A percentile compares a stretch with the other conserved stretches of the same genome.
These are phyloP conservation scores for Grammothele lineata DNA, from an alignment of 768 basidiomycete species.

Conservation along the genomic window DNA sequence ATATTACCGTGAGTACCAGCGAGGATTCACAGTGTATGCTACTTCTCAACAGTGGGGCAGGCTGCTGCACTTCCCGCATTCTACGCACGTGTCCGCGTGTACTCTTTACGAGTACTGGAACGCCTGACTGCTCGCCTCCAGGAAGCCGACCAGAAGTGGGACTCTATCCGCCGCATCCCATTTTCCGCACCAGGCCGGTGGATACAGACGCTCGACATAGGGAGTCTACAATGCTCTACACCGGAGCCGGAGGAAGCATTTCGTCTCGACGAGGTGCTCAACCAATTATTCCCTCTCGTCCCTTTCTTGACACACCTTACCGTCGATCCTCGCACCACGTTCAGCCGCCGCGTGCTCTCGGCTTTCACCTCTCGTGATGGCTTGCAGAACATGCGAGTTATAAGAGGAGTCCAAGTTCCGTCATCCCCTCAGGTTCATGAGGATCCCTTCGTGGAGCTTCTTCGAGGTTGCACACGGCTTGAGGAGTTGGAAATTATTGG, in stretches of 20 bases:
- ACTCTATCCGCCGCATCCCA: conserved; percentile 81
- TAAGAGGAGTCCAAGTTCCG: conserved; percentile 51
- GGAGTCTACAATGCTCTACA: conserved; percentile 41
- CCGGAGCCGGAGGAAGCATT: conserved; percentile 47
- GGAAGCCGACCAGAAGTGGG: conserved; percentile 75
- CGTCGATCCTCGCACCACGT: conserved; percentile 51
- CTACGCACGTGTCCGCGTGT: conserved; percentile 51
- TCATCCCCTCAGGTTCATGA: conserved; percentile 27
- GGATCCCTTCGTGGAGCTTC: conserved; percentile 55
- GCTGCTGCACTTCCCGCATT: conserved; percentile 63
- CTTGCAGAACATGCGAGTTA: conserved; percentile 39
- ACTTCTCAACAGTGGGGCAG: conserved; percentile 31
- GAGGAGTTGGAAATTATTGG: conserved; percentile 64
- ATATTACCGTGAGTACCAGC: conserved; percentile 16
- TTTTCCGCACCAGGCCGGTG: conserved; percentile 87
- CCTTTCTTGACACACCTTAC: conserved; percentile 57
- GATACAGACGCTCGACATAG: conserved; percentile 74
- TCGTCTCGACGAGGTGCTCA: conserved; percentile 58
- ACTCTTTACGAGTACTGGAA: conserved; percentile 41
- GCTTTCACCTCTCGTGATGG: conserved; percentile 53
- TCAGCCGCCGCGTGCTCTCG: conserved; percentile 56
- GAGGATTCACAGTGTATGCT: too few relatives aligned
- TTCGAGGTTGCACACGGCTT: conserved; percentile 51
- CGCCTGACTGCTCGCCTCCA: conserved; percentile 56
- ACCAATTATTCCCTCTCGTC: conserved; percentile 57